A percentile compares a stretch with the other conserved stretches of the same genome.
phyloP scores from a whole-genome alignment of 108 stramenopile species.

The Discostella stelligeroides region DNA sequence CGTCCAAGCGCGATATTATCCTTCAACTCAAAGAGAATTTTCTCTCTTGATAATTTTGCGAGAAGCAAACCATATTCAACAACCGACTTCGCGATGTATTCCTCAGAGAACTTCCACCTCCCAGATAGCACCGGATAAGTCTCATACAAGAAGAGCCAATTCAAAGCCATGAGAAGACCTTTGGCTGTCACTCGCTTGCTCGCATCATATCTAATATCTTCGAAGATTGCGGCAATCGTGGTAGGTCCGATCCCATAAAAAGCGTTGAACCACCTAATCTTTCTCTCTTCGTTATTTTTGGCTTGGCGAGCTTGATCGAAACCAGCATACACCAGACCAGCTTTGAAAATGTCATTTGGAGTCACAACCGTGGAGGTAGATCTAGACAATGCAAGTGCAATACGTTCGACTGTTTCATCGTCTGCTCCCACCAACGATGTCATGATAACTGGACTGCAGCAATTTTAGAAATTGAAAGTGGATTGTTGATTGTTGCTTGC shows the following conservation, averaged over 20 bases:
- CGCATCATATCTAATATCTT: slow-evolving; percentile 8
- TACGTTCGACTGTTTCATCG: no score
- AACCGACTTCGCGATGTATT: not conserved
- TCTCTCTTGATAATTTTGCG: not conserved
- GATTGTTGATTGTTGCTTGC: no score
- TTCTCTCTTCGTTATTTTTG: not conserved
- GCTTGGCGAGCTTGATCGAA: not conserved
- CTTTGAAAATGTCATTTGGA: not conserved
- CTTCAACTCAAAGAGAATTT: slow-evolving; percentile 17
- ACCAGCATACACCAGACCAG: not conserved
- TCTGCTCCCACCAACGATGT: no score
- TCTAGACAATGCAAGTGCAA: no score
- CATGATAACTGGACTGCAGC: no score
- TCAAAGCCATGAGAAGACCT: slow-evolving; percentile 1
- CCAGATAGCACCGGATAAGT: slow-evolving; percentile 14
- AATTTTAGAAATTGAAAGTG: no score
- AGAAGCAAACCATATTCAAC: not conserved
- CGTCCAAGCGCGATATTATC: not conserved
- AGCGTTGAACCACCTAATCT: slow-evolving; percentile 3
- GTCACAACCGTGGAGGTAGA: not conserved
- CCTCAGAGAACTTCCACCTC: slow-evolving; percentile 9
- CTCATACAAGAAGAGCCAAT: slow-evolving; percentile 12
- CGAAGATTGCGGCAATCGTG: slow-evolving; percentile 9
- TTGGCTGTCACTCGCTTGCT: not conserved
- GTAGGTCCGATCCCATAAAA: slow-evolving; percentile 2